Percentiles rank a stretch among this genome's conserved stretches.
These are phyloP conservation scores for Hypsizygus ulmarius DNA, from an alignment of 1,284 basidiomycete species.

Conservation along the genomic window DNA sequence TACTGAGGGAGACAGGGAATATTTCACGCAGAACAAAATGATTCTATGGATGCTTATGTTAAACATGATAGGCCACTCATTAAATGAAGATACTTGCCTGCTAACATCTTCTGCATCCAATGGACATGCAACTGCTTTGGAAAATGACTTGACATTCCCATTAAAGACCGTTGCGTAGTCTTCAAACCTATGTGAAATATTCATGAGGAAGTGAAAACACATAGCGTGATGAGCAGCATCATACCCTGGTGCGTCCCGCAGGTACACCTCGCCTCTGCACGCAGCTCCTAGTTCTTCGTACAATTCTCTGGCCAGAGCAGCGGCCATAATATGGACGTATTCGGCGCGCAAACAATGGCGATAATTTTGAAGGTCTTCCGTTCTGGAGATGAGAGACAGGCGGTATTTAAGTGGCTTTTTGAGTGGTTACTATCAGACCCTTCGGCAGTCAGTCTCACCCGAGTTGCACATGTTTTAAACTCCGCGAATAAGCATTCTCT, in stretches of 20 bases:
- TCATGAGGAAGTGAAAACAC: conserved; percentile 1
- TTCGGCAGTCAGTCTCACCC: too few species aligned
- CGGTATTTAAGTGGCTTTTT: too few species aligned
- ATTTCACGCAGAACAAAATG: conserved; percentile 65
- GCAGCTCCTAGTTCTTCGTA: conserved; percentile 42
- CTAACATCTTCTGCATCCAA: conserved; percentile 73
- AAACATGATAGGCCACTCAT: conserved; percentile 8
- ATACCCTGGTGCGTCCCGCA: conserved; percentile 42
- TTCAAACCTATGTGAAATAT: conserved; percentile 46
- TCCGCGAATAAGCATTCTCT: too few species aligned
- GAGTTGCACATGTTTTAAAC: too few species aligned
- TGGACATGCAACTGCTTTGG: conserved; percentile 65
- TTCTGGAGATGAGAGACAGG: too few species aligned
- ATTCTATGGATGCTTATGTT: conserved; percentile 41
- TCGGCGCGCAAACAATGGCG: not conserved
- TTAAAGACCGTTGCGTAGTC: conserved; percentile 73
- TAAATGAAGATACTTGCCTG: conserved; percentile 44
- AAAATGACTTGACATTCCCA: conserved; percentile 62
- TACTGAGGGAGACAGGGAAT: conserved; percentile 74
- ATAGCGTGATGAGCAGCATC: conserved; percentile 14
- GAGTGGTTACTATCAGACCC: too few species aligned
- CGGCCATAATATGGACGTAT: conserved; percentile 7
- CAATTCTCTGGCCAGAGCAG: conserved; percentile 23
- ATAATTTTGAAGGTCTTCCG: too few species aligned
- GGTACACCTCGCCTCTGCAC: conserved; percentile 48